Conservation (phyloP, 352 stramenopile species). For the Phytophthora pini region DNA sequence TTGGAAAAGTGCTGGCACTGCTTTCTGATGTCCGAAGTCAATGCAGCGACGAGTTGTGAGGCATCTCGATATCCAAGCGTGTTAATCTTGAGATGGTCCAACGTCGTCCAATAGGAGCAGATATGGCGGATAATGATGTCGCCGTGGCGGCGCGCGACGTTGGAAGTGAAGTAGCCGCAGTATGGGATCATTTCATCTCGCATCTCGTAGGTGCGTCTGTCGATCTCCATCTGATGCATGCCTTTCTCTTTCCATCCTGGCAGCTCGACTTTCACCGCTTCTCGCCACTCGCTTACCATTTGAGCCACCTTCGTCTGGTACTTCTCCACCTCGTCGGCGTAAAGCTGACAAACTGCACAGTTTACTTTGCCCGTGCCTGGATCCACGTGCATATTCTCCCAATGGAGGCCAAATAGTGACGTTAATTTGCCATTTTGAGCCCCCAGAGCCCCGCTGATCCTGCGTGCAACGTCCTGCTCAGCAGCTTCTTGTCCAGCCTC, state of each 20-base stretch:
- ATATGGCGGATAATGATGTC: constrained; percentile 69
- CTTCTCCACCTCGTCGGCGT: constrained; percentile 48
- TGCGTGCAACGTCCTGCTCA: constrained; percentile 32
- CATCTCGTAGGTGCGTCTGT: constrained; percentile 64
- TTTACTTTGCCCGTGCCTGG: constrained; percentile 35
- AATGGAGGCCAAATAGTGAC: constrained; percentile 68
- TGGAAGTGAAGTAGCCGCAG: constrained; percentile 62
- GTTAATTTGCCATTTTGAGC: constrained; percentile 44
- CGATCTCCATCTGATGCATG: constrained; percentile 71
- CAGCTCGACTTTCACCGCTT: constrained; percentile 40
- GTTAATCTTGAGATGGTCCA: constrained; percentile 53
- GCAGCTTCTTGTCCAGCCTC: constrained; percentile 12
- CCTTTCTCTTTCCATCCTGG: constrained; percentile 53
- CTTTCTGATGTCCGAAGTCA: constrained; percentile 61
- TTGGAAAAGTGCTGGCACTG: constrained; percentile 62
- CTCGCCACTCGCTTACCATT: constrained; percentile 54
- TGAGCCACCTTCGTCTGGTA: constrained; percentile 54
- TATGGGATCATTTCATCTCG: constrained; percentile 66
- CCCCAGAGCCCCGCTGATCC: constrained; percentile 32
- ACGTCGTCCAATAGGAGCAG: constrained; percentile 48
- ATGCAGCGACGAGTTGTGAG: constrained; percentile 47
- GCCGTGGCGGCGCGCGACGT: constrained; percentile 56
- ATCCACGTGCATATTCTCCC: constrained; percentile 62
- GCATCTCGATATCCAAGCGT: constrained; percentile 53
- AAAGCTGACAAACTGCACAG: constrained; percentile 51